Evolutionary conservation across 371 early-diverging fungal genomes (phyloP), one percentile per base, ranked within the genome.

Genomic region (Paramicrosporidium saccamoebae): DNA sequence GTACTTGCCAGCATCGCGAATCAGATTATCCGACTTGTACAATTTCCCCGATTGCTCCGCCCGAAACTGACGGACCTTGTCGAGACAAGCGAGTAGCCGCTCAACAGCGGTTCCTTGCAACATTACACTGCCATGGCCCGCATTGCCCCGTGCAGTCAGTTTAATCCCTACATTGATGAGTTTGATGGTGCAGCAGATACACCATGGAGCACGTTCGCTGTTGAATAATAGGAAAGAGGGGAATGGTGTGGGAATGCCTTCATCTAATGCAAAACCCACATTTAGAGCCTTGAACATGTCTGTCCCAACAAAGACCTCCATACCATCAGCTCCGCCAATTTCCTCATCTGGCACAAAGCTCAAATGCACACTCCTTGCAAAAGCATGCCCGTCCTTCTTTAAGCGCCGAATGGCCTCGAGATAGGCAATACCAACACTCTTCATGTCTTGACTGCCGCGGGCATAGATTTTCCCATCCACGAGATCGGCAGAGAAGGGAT

Each of bases 371-470:
- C 59, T 66, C 17, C 67, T 48, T 7, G 8, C n/a, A 26, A 36
- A 38, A 27, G 39, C 35, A 30, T 26, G 39, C 11, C 56, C 59
- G 13, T 30, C 27, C 1, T 28, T 29, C 28, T 54, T 45, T 14
- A 64, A 49, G 9, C 27, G 32, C 3, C 71, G 48, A 16, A 72
- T 46, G 14, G 67, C 71, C 36, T 73, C 71, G 16, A 68, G 44
- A 38, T 67, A 68, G 17, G 55, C 45, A 25, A 46, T 46, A 11
- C 73, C 73, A 20, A 71, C 67, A 33, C 63, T 65, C 39, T 74
- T 74, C 73, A 72, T 74, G 35, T 74, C 75, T 36, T 74, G 71
- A 3, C 65, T 28, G 0, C 73, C 75, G 17, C 75, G 56, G 7
- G 71, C 75, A 30, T 49, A 39, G 34, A 74, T 74, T 19, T 43